A percentile compares a stretch with the other conserved stretches of the same genome.
Conservation (phyloP, 768 basidiomycete genomes). For the Lactifluus subvellereus region DNA sequence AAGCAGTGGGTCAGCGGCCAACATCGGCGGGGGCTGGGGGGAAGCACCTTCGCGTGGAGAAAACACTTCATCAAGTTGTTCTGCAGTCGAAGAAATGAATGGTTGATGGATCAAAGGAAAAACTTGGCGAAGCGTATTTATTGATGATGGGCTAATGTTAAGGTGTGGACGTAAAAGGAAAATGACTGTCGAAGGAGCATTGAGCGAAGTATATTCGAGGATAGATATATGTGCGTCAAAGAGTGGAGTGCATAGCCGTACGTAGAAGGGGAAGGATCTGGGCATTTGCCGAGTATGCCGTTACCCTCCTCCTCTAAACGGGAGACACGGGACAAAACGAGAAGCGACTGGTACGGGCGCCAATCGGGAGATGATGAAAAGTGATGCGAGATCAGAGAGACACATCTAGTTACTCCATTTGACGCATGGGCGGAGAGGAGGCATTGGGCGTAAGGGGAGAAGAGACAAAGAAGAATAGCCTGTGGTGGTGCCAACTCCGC, state of each 20-base stretch:
- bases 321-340: slow-evolving; percentile 3
- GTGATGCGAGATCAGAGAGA: slow-evolving; percentile 12
- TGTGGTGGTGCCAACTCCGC: not conserved
- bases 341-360: slow-evolving; percentile 5
- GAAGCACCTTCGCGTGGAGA: not conserved
- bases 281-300: slow-evolving; percentile 3
- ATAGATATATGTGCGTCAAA: not conserved
- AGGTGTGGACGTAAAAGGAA: not conserved
- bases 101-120: not conserved
- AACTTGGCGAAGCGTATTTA: not conserved
- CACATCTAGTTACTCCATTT: slow-evolving; percentile 15
- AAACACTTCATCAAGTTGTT: not conserved
- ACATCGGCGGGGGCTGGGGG: not conserved
- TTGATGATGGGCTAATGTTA: not conserved
- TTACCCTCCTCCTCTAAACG: not conserved
- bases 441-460: not conserved
- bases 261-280: not conserved
- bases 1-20: not conserved
- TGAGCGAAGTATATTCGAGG: not conserved
- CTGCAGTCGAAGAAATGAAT: not conserved
- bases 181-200: not conserved
- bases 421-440: not conserved
- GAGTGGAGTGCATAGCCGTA: not conserved
- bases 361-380: slow-evolving; percentile 10
- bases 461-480: not conserved